phyloP scores from a whole-genome alignment of 805 yeast species.

The Zygotorulaspora chibaensis region DNA sequence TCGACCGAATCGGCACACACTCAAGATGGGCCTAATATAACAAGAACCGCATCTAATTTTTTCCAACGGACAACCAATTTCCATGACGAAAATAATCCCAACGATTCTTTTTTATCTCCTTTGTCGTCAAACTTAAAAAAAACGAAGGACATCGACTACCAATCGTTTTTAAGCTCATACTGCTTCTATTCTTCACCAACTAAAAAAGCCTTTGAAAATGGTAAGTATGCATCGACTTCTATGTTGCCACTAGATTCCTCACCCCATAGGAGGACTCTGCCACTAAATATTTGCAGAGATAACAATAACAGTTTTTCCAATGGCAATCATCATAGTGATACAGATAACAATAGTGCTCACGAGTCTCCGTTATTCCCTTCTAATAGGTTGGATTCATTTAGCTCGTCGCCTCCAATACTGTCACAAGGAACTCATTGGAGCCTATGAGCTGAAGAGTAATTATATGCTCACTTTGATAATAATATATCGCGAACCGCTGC shows the following conservation, averaged over 20 bases:
- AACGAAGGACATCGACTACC: conserved; percentile 23
- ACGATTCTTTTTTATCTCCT: not conserved
- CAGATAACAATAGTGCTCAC: not conserved
- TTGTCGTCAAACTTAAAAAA: not conserved
- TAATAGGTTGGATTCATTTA: not conserved
- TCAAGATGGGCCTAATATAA: not conserved
- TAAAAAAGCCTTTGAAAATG: not conserved
- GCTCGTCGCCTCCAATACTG: conserved; percentile 12
- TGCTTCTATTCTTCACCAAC: conserved; percentile 24
- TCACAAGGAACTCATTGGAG: conserved; percentile 8
- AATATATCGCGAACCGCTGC: not conserved
- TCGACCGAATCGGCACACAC: conserved; percentile 4
- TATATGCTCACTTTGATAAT: not conserved
- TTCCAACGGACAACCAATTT: not conserved
- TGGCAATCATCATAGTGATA: not conserved
- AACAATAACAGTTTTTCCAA: not conserved
- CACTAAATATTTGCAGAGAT: not conserved
- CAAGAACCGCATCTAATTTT: not conserved
- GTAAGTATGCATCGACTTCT: not conserved
- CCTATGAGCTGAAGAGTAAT: not conserved
- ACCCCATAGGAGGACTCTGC: not conserved
- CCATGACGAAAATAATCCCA: not conserved
- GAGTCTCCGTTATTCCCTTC: not conserved
- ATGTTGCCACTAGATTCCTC: not conserved
- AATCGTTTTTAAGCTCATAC: conserved; percentile 26